Base-by-base conservation (phyloP, 164 flowering plant genomes). In the Nymphaea thermarum region DNA sequence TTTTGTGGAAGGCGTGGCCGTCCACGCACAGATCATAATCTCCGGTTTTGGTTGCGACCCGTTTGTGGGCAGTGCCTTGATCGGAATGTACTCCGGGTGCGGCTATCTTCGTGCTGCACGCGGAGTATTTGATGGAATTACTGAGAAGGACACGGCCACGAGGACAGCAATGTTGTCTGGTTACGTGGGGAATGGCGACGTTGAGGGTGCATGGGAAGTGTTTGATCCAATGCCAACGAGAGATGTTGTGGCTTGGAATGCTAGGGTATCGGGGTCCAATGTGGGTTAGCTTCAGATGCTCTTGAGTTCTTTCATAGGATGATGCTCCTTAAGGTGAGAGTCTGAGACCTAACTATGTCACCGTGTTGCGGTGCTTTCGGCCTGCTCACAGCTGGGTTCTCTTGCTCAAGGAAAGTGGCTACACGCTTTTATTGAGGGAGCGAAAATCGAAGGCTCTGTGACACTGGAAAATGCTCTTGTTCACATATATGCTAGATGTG, bases 401-500 rank as follows among this genome's bases (percentile, higher is more conserved):
- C 68, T 71, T 59, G 42, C 70, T 44, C 43, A 65, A 41, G 73
- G 73, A 61, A 47, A 66, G 17, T 71, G 73, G 73, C 36, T 67
- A 16, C 73, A 71, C n/a, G 60, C 66, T 11, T 71, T 44, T 51
- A 45, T 71, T 15, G 43, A 66, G 42, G 61, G 73, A 43, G 36
- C 25, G 6, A 42, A 43, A 15, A 63, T 71, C 42, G 45, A 43
- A 42, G 12, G 2, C 8, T 62, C 73, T 66, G 61, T 64, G 4
- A 66, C 70, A 41, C 66, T 71, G 60, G 62, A 47, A 43, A 71
- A 71, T 12, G 44, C 73, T n/a, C 70, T 71, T 62, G 66, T 62
- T 36, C 73, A 71, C 62, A 67, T 71, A 70, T 71, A 71, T 67
- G 69, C 70, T 15, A 71, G 66, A 25, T 71, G 73, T 43, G 73